These are phyloP conservation scores for Metarhizium brunneum DNA, from an alignment of 2,329 filamentous ascomycete species.

Conservation along the genomic window DNA sequence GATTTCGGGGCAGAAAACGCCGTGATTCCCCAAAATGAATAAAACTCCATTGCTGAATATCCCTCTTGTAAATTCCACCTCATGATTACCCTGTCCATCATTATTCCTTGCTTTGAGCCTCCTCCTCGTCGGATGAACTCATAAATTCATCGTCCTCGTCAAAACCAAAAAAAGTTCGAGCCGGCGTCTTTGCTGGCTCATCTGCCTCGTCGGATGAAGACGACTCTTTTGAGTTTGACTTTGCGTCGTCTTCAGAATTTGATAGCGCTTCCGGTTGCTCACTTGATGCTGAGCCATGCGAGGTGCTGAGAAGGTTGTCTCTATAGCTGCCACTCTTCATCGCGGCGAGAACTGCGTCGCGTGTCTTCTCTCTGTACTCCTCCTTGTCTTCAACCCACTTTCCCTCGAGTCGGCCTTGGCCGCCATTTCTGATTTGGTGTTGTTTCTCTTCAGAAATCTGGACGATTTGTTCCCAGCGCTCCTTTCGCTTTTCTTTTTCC, in stretches of 20 bases:
- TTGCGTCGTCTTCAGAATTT: slow-evolving; percentile 27
- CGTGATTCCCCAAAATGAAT: neutral
- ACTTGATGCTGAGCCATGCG: slow-evolving; percentile 36
- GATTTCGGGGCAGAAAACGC: neutral
- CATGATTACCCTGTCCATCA: neutral
- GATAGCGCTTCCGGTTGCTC: slow-evolving; percentile 17
- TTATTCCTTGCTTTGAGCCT: slow-evolving; percentile 18
- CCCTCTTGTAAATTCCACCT: neutral
- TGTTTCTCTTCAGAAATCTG: slow-evolving; percentile 75
- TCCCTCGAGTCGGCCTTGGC: slow-evolving; percentile 65
- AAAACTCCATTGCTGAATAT: neutral
- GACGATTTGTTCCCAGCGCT: slow-evolving; percentile 83
- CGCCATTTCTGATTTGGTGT: slow-evolving; percentile 70
- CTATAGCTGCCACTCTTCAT: slow-evolving; percentile 56
- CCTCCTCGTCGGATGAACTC: slow-evolving; percentile 57
- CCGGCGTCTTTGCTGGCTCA: slow-evolving; percentile 28
- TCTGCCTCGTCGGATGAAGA: slow-evolving; percentile 35
- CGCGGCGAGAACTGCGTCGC: slow-evolving; percentile 62
- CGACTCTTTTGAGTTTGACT: slow-evolving; percentile 36
- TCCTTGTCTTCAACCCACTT: slow-evolving; percentile 96
- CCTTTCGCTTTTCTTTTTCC: slow-evolving; percentile 77
- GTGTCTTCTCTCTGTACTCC: slow-evolving; percentile 74
- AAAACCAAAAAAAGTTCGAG: slow-evolving; percentile 60
- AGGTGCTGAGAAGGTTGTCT: slow-evolving; percentile 48
- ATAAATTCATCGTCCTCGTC: slow-evolving; percentile 71